Base-by-base conservation (phyloP, 345 rosid species). In the Citrus sp. region DNA sequence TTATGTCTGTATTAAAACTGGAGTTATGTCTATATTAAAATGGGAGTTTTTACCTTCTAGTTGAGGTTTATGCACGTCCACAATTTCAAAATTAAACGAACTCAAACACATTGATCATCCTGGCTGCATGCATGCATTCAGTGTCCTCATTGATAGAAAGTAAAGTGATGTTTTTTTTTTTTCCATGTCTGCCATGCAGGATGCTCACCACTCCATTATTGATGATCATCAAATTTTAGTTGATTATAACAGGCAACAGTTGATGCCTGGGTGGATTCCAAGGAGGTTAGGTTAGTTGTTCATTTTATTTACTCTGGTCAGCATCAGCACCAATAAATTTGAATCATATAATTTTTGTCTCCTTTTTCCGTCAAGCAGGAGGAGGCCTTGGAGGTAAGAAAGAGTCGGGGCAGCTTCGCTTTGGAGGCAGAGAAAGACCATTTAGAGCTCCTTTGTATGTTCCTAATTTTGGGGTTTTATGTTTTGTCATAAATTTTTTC, bases 231-330 rank as follows among this genome's bases (percentile, higher is more conserved):
- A 92, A 86, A 84, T 93, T 84, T 83, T 92, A 77, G 98, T 92
- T 83, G 99, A 94, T 87, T 96, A 92, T 81, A 87, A 88, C 83
- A 78, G 98, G 62, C 98, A 96, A 73, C 94, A 87, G 72, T 66
- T 94, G 83, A 94, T 96, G 98, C 92, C 93, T 24, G 99, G 99
- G 25, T 96, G 98, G 98, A 92, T 96, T 80, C n/a, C n/a, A n/a
- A n/a, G n/a, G n/a, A n/a, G n/a, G n/a, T n/a, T n/a, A n/a, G n/a
- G n/a, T n/a, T n/a, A n/a, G n/a, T n/a, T n/a, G n/a, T n/a, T n/a
- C n/a, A n/a, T n/a, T n/a, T n/a, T n/a, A n/a, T n/a, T n/a, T n/a
- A n/a, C n/a, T n/a, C n/a, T n/a, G n/a, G n/a, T n/a, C n/a, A n/a
- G n/a, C n/a, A n/a, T n/a, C n/a, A n/a, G n/a, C n/a, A n/a, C n/a